Conservation (phyloP, 2,329 filamentous ascomycete genomes). For the Rutstroemia sp. region DNA sequence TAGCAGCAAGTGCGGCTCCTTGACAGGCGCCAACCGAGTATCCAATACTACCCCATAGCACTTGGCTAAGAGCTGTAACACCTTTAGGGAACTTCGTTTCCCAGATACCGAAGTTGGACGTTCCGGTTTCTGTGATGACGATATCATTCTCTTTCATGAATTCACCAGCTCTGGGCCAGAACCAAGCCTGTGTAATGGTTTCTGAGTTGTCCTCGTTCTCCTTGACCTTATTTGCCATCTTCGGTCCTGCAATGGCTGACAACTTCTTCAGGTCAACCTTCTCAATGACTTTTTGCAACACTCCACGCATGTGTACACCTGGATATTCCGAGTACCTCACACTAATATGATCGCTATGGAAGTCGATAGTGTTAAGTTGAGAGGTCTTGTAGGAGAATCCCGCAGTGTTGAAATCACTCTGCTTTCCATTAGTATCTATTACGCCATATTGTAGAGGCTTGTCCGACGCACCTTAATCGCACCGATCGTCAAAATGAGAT, state of each 20-base stretch:
- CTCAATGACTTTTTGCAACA: constrained; percentile 63
- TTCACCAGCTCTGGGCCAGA: constrained; percentile 70
- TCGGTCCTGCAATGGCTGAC: constrained; percentile 44
- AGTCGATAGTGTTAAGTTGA: constrained; percentile 70
- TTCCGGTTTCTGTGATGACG: constrained; percentile 74
- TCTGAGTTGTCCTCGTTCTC: constrained; percentile 34
- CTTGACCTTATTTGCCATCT: constrained; percentile 43
- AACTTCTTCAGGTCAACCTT: constrained; percentile 51
- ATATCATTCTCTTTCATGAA: constrained; percentile 63
- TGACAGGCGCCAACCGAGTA: constrained; percentile 56
- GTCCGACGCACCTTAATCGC: constrained; percentile 40
- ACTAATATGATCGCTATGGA: constrained; percentile 66
- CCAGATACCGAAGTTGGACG: constrained; percentile 82
- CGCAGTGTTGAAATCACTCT: constrained; percentile 75
- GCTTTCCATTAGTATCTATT: constrained; percentile 10
- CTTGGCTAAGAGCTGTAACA: constrained; percentile 77
- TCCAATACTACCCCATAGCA: constrained; percentile 63
- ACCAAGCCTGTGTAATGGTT: constrained; percentile 60
- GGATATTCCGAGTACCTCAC: constrained; percentile 77
- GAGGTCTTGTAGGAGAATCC: constrained; percentile 76
- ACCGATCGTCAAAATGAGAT: constrained; percentile 65
- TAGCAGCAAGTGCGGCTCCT: constrained; percentile 67
- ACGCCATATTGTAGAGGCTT: neutral
- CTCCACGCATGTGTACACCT: constrained; percentile 68
- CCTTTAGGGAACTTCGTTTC: constrained; percentile 70